Conservation (phyloP, 345 rosid species). For the Aquilaria sinensis region DNA sequence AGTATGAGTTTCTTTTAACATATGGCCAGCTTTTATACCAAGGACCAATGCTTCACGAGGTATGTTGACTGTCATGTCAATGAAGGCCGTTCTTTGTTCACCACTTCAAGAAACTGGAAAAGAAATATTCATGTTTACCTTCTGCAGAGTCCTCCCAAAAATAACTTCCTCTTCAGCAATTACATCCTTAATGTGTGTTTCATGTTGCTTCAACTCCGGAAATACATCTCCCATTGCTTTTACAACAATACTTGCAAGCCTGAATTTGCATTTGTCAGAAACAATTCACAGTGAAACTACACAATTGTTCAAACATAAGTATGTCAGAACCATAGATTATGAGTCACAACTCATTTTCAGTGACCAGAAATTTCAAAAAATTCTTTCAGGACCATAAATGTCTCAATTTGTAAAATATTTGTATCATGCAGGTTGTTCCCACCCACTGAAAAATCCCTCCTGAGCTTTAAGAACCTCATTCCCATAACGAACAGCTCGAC, state of each 20-base stretch:
- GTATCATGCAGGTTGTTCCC: conserved; percentile 15
- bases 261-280: conserved; percentile 17
- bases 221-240: conserved; percentile 77
- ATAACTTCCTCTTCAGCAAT: conserved; percentile 86
- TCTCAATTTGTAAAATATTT: not conserved
- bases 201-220: conserved; percentile 80
- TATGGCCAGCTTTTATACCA: no score
- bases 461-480: conserved; percentile 81
- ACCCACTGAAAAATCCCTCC: conserved; percentile 95
- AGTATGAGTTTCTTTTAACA: no score
- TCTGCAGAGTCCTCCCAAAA: conserved; percentile 85
- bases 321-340: no score
- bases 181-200: conserved; percentile 57
- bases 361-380: no score
- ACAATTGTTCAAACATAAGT: no score
- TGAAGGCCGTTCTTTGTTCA: no score
- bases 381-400: no score
- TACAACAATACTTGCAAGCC: conserved; percentile 73
- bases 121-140: conserved; percentile 33
- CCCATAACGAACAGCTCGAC: conserved; percentile 95
- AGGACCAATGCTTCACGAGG: no score
- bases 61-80: no score
- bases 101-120: no score
- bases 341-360: no score
- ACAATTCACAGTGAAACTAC: no score